These are phyloP conservation scores for Hysterium pulicare DNA, from an alignment of 2,329 filamentous ascomycete species.

Conservation along the genomic window DNA sequence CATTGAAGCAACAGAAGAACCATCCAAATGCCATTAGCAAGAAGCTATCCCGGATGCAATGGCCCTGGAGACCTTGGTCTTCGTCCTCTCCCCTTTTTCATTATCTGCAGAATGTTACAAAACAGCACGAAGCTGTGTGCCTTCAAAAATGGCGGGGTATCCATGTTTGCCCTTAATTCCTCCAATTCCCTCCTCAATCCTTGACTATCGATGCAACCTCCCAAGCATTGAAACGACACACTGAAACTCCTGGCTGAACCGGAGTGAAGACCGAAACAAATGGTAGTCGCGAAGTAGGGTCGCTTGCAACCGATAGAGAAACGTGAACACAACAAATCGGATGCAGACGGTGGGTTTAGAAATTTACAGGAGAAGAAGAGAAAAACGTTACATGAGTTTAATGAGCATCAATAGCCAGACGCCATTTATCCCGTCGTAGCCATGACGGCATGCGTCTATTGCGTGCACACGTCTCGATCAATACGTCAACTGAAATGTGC, in stretches of 20 bases:
- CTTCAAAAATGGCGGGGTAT: constrained; percentile 31
- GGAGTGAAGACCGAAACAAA: background rate
- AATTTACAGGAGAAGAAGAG: background rate
- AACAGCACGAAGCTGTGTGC: constrained; percentile 18
- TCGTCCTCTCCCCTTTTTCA: background rate
- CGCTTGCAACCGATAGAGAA: too few species aligned
- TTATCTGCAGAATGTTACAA: constrained; percentile 8
- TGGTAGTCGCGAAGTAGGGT: too few species aligned
- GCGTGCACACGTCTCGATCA: constrained; percentile 13
- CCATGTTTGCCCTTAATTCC: constrained; percentile 25
- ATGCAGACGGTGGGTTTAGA: too few species aligned
- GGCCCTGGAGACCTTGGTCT: too few species aligned
- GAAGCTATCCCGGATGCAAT: too few species aligned
- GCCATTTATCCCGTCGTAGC: constrained; percentile 26
- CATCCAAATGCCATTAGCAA: too few species aligned
- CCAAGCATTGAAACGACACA: constrained; percentile 1
- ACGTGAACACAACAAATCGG: background rate
- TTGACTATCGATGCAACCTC: constrained; percentile 5
- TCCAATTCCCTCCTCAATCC: constrained; percentile 15
- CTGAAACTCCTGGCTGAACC: too few species aligned
- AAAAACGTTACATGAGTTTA: background rate
- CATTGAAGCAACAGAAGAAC: too few species aligned
- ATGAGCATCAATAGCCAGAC: background rate
- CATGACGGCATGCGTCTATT: constrained; percentile 42
- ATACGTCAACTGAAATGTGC: background rate